Base-by-base conservation (phyloP, 768 basidiomycete genomes). In the Melanogaster broomeanus region DNA sequence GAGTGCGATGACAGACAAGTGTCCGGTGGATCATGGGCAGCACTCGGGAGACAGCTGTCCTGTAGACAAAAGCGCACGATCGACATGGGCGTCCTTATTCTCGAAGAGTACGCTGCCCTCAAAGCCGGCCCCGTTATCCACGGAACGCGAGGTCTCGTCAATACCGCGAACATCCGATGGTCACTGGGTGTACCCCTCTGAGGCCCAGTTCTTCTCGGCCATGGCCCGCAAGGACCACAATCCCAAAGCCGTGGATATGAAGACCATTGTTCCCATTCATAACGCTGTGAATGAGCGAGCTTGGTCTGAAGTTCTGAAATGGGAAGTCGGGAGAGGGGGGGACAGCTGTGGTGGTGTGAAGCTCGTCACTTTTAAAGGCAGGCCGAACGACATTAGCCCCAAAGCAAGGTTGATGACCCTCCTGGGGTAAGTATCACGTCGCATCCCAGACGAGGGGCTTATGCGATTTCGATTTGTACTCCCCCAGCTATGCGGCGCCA, bases 151-250 rank as follows among this genome's bases (percentile, higher is more conserved):
- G 67, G 77, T 80, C 25, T 97, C 94, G 6, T 90, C 91, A 24
- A 98, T 98, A 65, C 96, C 96, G 16, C 83, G 85, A 61, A 66
- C 74, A 18, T 70, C 76, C 37, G 82, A 83, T 43, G 79, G 77
- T 38, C 87, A 93, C 50, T 99, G 97, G 97, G 90, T 97, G 42
- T 99, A 99, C 71, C 97, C 97, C 21, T 98, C 96, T 18, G 93
- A 98, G 67, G 84, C 89, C n/a, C 96, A 98, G 72, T 99, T 99
- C 78, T 98, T 90, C 70, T 79, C 89, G n/a, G 96, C 97, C 18
- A 94, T 99, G 87, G 82, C 85, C 51, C 84, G 96, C 52, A 98
- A 98, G 74, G 85, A 97, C 61, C 91, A 97, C 68, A 84, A 87
- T 48, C 95, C 95, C 4, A 79, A 85, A 27, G 80, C 88, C 19